A percentile compares a stretch with the other conserved stretches of the same genome.
Conservation (phyloP, 352 stramenopile genomes). For the Phytophthora syringae region DNA sequence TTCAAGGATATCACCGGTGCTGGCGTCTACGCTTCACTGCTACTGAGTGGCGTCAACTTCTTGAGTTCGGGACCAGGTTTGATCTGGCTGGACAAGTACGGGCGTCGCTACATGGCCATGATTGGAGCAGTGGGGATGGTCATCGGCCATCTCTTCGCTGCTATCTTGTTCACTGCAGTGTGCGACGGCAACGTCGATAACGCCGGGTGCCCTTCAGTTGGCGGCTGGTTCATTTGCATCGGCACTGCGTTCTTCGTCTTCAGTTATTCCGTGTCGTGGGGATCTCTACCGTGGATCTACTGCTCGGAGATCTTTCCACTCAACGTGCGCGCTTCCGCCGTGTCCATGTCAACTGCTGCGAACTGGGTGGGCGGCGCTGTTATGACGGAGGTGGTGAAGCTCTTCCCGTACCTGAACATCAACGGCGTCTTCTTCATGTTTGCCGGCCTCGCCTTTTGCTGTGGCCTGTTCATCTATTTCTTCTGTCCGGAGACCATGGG, state of each 20-base stretch:
- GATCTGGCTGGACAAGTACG: slow-evolving; percentile 40
- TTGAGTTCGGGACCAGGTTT: slow-evolving; percentile 43
- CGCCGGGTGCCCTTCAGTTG: slow-evolving; percentile 34
- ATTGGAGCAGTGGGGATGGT: slow-evolving; percentile 47
- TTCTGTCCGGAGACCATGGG: slow-evolving; percentile 37
- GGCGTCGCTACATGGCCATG: slow-evolving; percentile 42
- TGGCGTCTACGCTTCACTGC: slow-evolving; percentile 34
- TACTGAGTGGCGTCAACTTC: slow-evolving; percentile 40
- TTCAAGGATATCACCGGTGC: slow-evolving; percentile 40
- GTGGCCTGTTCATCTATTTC: slow-evolving; percentile 31
- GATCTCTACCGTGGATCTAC: slow-evolving; percentile 58
- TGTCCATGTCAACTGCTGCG: slow-evolving; percentile 42
- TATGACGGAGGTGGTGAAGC: slow-evolving; percentile 44
- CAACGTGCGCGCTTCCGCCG: slow-evolving; percentile 50
- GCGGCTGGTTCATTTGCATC: slow-evolving; percentile 51
- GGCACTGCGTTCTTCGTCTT: slow-evolving; percentile 47
- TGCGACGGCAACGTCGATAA: slow-evolving; percentile 39
- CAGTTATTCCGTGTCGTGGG: slow-evolving; percentile 39
- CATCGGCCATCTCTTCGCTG: slow-evolving; percentile 41
- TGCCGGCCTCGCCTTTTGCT: slow-evolving; percentile 9
- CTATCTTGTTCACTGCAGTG: slow-evolving; percentile 40
- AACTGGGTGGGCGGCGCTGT: slow-evolving; percentile 50
- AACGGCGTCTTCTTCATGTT: slow-evolving; percentile 40
- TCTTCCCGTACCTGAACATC: slow-evolving; percentile 37
- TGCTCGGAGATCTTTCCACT: slow-evolving; percentile 61